A percentile compares a stretch with the other conserved stretches of the same genome.
Evolutionary conservation across 768 basidiomycete genomes (phyloP).

Genomic region (Boletus edulis): DNA sequence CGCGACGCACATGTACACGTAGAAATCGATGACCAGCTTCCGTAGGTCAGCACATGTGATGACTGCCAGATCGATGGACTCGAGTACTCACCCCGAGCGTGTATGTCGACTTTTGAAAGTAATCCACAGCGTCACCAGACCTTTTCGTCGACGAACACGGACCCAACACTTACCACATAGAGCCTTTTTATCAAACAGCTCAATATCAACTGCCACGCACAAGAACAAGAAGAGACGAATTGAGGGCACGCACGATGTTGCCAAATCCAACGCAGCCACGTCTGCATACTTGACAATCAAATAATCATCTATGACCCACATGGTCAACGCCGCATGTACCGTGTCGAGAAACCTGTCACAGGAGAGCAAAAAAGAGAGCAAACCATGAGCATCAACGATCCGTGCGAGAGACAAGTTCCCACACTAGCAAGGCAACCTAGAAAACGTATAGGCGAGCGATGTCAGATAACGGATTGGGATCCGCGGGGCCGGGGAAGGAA

Average conservation of each 20-base stretch:
- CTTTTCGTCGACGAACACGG: neutral
- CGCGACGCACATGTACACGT: slow-evolving; percentile 22
- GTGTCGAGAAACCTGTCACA: slow-evolving; percentile 21
- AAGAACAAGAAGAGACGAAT: neutral
- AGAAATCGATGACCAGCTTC: slow-evolving; percentile 27
- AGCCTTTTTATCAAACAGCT: slow-evolving; percentile 5
- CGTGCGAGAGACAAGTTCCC: neutral
- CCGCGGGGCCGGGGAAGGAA: neutral
- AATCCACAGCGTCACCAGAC: neutral
- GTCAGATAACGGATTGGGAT: too few relatives aligned
- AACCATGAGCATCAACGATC: neutral
- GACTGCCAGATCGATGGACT: neutral
- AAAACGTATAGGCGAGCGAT: too few relatives aligned
- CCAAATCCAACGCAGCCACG: slow-evolving; percentile 2
- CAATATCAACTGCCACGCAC: neutral
- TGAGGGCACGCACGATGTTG: slow-evolving; percentile 20
- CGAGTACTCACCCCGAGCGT: slow-evolving; percentile 18
- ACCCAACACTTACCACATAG: slow-evolving; percentile 14
- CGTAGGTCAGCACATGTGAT: neutral
- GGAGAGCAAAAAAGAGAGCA: too few relatives aligned
- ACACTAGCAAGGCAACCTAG: slow-evolving; percentile 26
- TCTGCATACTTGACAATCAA: slow-evolving; percentile 20
- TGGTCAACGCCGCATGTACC: slow-evolving; percentile 18
- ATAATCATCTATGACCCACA: slow-evolving; percentile 25
- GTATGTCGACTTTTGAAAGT: slow-evolving; percentile 14